These are phyloP conservation scores for Monascus purpureus DNA, from an alignment of 495 filamentous ascomycete genomes.

Conservation along the genomic window DNA sequence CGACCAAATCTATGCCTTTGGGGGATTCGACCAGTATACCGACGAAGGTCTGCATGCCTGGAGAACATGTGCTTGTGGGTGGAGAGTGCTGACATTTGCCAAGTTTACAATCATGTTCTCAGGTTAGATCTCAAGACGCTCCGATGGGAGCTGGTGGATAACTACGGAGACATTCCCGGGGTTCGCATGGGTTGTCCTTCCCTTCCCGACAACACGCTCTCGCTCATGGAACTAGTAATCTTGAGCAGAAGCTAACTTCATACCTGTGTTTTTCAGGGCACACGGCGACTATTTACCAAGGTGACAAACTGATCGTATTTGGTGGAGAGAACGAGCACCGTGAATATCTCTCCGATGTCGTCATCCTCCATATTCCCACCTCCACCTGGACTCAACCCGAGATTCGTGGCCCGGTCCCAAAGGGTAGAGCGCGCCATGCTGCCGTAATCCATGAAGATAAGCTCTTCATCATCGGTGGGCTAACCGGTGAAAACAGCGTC, in stretches of 20 bases:
- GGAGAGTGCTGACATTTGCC: not conserved
- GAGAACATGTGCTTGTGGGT: not conserved
- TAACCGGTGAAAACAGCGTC: constrained; percentile 73
- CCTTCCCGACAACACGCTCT: constrained; percentile 2
- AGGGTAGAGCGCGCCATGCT: constrained; percentile 83
- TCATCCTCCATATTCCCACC: constrained; percentile 87
- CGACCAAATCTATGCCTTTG: constrained; percentile 94
- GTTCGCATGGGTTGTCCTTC: constrained; percentile 77
- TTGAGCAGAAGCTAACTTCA: constrained; percentile 1
- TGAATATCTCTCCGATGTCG: constrained; percentile 86
- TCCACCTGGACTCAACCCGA: constrained; percentile 89
- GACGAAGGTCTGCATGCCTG: constrained; percentile 53
- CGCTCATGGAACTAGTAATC: not conserved
- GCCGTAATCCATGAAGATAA: constrained; percentile 94
- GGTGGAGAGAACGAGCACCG: constrained; percentile 96
- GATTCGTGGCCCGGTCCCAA: constrained; percentile 66
- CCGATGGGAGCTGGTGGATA: constrained; percentile 92
- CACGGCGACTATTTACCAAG: constrained; percentile 88
- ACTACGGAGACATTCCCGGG: constrained; percentile 96
- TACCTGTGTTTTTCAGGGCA: constrained; percentile 39
- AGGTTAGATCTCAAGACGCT: constrained; percentile 70
- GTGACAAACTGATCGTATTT: constrained; percentile 87
- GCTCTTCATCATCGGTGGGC: constrained; percentile 82
- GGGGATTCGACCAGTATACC: constrained; percentile 97
- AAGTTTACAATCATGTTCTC: constrained; percentile 95